phyloP scores from a whole-genome alignment of 306 rosid genomes.

The Ziziphus jujuba region DNA sequence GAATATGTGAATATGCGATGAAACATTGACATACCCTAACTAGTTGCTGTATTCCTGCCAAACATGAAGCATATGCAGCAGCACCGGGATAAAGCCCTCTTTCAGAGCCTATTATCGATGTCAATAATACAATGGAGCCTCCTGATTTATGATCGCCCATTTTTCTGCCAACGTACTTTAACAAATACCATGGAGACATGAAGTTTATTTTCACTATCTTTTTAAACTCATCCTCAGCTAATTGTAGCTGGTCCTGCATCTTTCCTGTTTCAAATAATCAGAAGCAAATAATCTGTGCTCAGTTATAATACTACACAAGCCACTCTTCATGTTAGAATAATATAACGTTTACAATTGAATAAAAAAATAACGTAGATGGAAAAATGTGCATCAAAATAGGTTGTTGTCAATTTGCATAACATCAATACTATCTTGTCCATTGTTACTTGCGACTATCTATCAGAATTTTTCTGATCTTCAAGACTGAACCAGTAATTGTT shows the following conservation, averaged over 20 bases:
- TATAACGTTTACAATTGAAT: too few relatives aligned
- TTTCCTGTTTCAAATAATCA: conserved; percentile 52
- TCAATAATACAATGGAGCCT: conserved; percentile 73
- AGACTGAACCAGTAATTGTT: too few relatives aligned
- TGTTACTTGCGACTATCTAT: too few relatives aligned
- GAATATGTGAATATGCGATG: neutral
- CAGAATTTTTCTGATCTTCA: too few relatives aligned
- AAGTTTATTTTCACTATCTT: conserved; percentile 65
- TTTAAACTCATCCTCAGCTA: conserved; percentile 55
- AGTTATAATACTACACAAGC: neutral
- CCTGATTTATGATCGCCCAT: conserved; percentile 65
- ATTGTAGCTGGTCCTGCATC: conserved; percentile 54
- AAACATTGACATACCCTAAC: conserved; percentile 52
- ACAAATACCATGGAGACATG: conserved; percentile 73
- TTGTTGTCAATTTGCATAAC: too few relatives aligned
- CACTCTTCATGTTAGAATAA: too few relatives aligned
- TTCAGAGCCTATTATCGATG: conserved; percentile 64
- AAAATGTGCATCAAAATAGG: too few relatives aligned
- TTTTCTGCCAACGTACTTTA: conserved; percentile 68
- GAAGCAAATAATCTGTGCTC: conserved; percentile 8
- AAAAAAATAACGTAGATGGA: too few relatives aligned
- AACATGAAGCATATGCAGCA: conserved; percentile 63
- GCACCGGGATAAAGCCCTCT: conserved; percentile 81
- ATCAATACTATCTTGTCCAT: too few relatives aligned
- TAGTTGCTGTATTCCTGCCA: conserved; percentile 75